Base-by-base conservation (phyloP, 345 rosid species). In the Citrus sinensis region DNA sequence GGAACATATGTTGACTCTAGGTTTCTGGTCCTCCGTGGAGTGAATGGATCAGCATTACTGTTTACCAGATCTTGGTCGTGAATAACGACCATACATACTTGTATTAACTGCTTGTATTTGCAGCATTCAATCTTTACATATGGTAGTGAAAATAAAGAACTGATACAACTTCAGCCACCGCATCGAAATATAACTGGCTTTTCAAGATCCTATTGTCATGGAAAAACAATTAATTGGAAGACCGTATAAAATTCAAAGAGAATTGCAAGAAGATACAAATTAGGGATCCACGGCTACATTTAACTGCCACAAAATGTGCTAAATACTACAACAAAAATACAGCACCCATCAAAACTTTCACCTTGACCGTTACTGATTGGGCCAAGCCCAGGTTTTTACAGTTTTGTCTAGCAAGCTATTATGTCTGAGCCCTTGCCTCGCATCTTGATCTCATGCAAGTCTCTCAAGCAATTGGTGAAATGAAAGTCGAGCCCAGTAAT, bases 1-100 rank as follows among this genome's bases (percentile, higher is more conserved):
- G 97, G 99, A 67, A 91, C 97, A 9, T 93, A 87, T 46, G 77
- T 93, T 2, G 99, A 95, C 73, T 80, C 92, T 6, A 88, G 98
- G 81, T 83, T 92, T 73, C 90, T 93, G 22, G 91, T 92, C 67
- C 90, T 93, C 29, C 89, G 97, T 3, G 89, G 94, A 19, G 93
- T 93, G 70, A 95, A 87, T 77, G 98, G 99, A 39, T 92, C 96
- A 1, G 99, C 98, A 39, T 86, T 93, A 55, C 32, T 91, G 73
- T 91, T 95, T 84, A 90, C 93, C 10, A 86, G 98, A 78, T 86
- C 84, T 78, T 82, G 84, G 39, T 40, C 77, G 81, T 70, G 78
- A 70, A 54, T 79, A 70, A 62, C 55, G 20, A 72, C 62, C 27
- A 24, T 49, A 24, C 34, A 62, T 24, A 13, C 14, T 30, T 79